Base-by-base conservation (phyloP, 306 rosid genomes). In the Quillaja saponaria region DNA sequence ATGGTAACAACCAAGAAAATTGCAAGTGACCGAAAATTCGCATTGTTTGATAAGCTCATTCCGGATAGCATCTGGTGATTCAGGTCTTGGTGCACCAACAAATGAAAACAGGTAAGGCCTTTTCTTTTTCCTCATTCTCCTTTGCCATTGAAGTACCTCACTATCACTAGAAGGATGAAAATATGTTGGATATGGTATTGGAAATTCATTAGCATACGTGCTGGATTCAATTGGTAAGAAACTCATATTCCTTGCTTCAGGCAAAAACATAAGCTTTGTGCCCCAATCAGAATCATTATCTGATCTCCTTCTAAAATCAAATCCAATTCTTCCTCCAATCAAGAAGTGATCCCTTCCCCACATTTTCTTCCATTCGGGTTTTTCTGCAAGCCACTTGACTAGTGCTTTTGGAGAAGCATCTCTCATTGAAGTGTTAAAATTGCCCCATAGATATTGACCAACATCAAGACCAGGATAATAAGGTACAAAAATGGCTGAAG, bases 301-400 rank as follows among this genome's bases (percentile, higher is more conserved):
- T 7, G 74, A 34, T 51, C 0, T 25, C 64, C 92, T 80, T 17
- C 82, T 75, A 25, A 72, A 82, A 71, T 85, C 92, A 69, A 56
- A 80, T 40, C 76, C 53, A 46, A 76, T 54, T 35, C 92, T 85
- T n/a, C 88, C 86, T 55, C 73, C 75, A 64, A 82, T 57, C 7
- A 85, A 10, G 71, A 82, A 85, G 62, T 82, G 92, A 52, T 85
- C 92, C 11, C 74, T 80, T 8, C 88, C 92, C 73, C 66, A 55
- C 82, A 78, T 75, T 70, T 42, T 72, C 41, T 64, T 72, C 92
- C 88, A 82, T 58, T 85, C 82, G 0, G 75, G 77, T 13, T 44
- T 67, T 11, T 59, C 11, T 10, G 63, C 14, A 8, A 85, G 76
- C 81, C 80, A 85, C 19, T 74, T 66, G 47, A 76, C 41, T 7